A percentile compares a stretch with the other conserved stretches of the same genome.
Conservation (phyloP, 2,329 filamentous ascomycete species). For the Metarhizium humberi region DNA sequence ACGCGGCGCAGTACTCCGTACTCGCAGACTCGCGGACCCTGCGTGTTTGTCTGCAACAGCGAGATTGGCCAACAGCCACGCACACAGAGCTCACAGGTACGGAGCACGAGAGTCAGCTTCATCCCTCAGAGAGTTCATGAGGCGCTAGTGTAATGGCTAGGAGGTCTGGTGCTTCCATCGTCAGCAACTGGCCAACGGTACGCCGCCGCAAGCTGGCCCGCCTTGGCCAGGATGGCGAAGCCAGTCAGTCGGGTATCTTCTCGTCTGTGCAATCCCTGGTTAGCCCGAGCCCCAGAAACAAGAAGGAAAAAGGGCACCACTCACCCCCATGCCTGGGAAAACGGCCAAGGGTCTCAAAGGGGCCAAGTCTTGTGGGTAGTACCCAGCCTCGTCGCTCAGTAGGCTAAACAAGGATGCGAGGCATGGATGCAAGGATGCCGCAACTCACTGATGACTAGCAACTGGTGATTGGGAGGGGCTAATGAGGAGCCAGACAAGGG, state of each 20-base stretch:
- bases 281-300: not conserved
- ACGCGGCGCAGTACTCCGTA: too few relatives aligned
- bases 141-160: not conserved
- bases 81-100: too few relatives aligned
- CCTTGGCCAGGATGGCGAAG: not conserved
- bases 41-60: too few relatives aligned
- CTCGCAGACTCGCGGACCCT: too few relatives aligned
- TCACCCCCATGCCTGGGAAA: not conserved
- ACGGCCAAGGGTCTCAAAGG: not conserved
- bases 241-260: not conserved
- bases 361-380: not conserved
- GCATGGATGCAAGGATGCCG: not conserved
- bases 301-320: not conserved
- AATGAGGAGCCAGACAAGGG: not conserved
- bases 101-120: too few relatives aligned
- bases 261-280: slow-evolving; percentile 1
- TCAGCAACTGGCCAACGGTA: not conserved
- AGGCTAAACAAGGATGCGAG: not conserved
- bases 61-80: too few relatives aligned
- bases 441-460: not conserved
- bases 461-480: too few relatives aligned
- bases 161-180: not conserved
- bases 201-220: not conserved
- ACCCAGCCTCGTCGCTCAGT: not conserved
- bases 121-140: too few relatives aligned